Conservation (phyloP, 345 rosid genomes). For the Arabidopsis arenosa region DNA sequence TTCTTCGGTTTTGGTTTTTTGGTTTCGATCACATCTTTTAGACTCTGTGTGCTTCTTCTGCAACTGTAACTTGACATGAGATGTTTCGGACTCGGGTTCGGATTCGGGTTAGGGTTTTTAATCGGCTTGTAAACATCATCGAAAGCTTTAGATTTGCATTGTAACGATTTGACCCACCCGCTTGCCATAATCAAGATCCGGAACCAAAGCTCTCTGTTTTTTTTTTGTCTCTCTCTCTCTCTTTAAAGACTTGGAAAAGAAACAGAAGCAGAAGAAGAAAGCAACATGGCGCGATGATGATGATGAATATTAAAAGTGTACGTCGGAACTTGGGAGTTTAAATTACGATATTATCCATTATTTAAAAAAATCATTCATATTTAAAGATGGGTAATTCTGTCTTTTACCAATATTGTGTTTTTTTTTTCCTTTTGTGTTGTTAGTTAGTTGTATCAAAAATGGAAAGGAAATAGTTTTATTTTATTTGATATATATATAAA, state of each 20-base stretch:
- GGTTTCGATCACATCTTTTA: constrained; percentile 75
- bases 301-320: constrained; percentile 35
- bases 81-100: constrained; percentile 43
- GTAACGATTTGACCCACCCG: constrained; percentile 89
- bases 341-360: constrained; percentile 2
- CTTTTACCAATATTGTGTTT: background rate
- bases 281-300: constrained; percentile 47
- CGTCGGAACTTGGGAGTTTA: constrained; percentile 10
- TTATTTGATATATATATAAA: background rate
- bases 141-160: constrained; percentile 89
- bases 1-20: constrained; percentile 41
- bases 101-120: constrained; percentile 35
- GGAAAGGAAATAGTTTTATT: background rate
- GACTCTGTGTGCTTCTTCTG: constrained; percentile 59
- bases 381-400: background rate
- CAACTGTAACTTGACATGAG: constrained; percentile 69
- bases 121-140: constrained; percentile 78
- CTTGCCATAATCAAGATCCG: constrained; percentile 60
- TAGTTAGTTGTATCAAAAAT: constrained; percentile 1
- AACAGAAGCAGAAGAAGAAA: constrained; percentile 33
- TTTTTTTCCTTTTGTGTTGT: background rate
- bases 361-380: background rate
- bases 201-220: constrained; percentile 14
- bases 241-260: constrained; percentile 29
- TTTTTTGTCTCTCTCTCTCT: constrained; percentile 33